Evolutionary conservation across 768 basidiomycete species (phyloP).

Genomic region (Pleurotus ostreatus): DNA sequence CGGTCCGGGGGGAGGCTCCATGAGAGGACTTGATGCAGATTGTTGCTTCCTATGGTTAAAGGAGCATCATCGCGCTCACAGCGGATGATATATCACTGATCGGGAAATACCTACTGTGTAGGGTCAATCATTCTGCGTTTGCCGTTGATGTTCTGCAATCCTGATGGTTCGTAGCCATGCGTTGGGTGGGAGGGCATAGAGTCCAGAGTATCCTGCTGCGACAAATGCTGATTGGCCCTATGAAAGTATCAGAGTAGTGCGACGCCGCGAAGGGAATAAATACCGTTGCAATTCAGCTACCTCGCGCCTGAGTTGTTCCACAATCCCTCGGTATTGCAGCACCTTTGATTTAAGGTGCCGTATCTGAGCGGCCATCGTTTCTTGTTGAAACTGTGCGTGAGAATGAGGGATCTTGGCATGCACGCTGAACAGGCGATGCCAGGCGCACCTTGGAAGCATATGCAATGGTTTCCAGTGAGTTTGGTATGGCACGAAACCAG

Average conservation of each 20-base stretch:
- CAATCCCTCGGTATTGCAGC: conserved; percentile 47
- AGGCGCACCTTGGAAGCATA: conserved; percentile 58
- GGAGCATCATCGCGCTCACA: background rate
- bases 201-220: conserved; percentile 47
- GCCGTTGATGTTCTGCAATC: conserved; percentile 48
- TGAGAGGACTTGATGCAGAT: conserved; percentile 42
- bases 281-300: conserved; percentile 57
- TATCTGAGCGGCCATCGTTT: conserved; percentile 65
- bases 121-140: conserved; percentile 56
- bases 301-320: conserved; percentile 52
- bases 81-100: background rate
- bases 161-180: conserved; percentile 27
- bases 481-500: conserved; percentile 70
- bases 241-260: conserved; percentile 10
- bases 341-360: conserved; percentile 57
- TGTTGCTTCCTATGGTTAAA: conserved; percentile 13
- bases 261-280: conserved; percentile 11
- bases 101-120: conserved; percentile 33
- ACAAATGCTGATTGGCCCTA: conserved; percentile 49
- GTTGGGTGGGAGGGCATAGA: conserved; percentile 18
- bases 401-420: background rate
- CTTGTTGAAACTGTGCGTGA: conserved; percentile 67
- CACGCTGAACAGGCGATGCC: background rate
- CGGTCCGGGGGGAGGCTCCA: conserved; percentile 50
- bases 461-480: conserved; percentile 58